Percentiles rank a stretch among this genome's conserved stretches.
Evolutionary conservation across 345 rosid genomes (phyloP).

Genomic region (Syzygium oleosum): DNA sequence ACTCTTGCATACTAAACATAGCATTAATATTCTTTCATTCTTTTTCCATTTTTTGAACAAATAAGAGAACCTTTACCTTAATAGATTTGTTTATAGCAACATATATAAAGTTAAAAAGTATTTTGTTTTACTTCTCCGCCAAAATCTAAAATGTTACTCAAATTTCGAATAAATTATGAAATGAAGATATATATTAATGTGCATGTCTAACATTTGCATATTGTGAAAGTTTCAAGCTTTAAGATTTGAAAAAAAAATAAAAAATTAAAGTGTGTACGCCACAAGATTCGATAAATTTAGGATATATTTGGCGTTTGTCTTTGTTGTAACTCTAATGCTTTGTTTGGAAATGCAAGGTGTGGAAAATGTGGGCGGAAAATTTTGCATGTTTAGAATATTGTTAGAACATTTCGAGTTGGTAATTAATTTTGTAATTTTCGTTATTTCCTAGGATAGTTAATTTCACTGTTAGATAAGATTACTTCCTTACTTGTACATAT

Average conservation of each 20-base stretch:
- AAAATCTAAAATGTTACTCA: no score
- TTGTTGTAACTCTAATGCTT: background rate
- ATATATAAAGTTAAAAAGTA: background rate
- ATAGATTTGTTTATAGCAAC: background rate
- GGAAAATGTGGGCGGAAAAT: background rate
- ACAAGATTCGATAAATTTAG: background rate
- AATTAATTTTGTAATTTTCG: background rate
- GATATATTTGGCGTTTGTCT: background rate
- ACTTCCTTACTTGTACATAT: background rate
- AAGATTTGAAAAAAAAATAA: background rate
- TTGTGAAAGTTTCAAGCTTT: background rate
- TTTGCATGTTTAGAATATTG: background rate
- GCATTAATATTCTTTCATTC: background rate
- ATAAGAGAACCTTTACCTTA: background rate
- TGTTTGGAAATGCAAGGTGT: background rate
- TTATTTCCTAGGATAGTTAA: background rate
- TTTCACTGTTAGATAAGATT: background rate
- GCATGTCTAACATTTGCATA: background rate
- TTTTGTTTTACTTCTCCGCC: no score
- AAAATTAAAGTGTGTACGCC: background rate
- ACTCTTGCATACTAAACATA: background rate
- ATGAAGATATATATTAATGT: background rate
- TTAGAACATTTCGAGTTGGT: background rate
- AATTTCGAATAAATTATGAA: no score
- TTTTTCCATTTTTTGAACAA: background rate